Evolutionary conservation across 2,329 filamentous ascomycete species (phyloP).

Genomic region (Pseudogymnoascus sp.): DNA sequence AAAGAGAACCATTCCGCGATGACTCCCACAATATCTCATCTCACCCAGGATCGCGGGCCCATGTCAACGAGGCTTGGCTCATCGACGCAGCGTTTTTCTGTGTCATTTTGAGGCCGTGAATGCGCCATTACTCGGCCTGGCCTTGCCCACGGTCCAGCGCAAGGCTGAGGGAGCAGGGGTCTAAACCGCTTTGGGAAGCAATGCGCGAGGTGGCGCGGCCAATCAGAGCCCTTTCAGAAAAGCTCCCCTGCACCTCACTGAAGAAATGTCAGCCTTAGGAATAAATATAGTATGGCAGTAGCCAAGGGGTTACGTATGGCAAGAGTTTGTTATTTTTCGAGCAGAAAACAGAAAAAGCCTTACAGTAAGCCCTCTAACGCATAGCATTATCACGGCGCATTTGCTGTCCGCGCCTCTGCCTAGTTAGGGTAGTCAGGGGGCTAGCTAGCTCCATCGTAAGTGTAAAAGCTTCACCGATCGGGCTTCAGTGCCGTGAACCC

Average conservation of each 20-base stretch:
- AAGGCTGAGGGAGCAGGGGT: background rate
- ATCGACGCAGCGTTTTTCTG: background rate
- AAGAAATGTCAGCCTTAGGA: background rate
- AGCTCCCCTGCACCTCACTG: background rate
- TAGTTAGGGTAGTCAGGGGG: background rate
- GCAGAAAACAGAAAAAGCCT: background rate
- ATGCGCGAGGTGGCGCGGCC: conserved; percentile 1
- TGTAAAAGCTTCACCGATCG: conserved; percentile 2
- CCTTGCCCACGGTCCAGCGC: background rate
- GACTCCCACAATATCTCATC: background rate
- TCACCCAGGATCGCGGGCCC: background rate
- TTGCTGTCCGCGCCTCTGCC: too few relatives aligned
- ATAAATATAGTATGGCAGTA: background rate
- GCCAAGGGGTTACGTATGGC: background rate
- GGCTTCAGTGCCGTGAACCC: background rate
- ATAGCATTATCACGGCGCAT: background rate
- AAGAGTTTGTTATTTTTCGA: background rate
- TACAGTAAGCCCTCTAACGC: background rate
- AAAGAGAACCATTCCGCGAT: background rate
- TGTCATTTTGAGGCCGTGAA: background rate
- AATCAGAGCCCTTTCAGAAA: background rate
- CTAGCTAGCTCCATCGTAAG: background rate
- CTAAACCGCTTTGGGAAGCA: conserved; percentile 6
- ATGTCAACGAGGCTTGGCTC: background rate
- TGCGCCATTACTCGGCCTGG: background rate